phyloP scores from a whole-genome alignment of 2,329 filamentous ascomycete genomes.

The Xylaria hypoxylon region DNA sequence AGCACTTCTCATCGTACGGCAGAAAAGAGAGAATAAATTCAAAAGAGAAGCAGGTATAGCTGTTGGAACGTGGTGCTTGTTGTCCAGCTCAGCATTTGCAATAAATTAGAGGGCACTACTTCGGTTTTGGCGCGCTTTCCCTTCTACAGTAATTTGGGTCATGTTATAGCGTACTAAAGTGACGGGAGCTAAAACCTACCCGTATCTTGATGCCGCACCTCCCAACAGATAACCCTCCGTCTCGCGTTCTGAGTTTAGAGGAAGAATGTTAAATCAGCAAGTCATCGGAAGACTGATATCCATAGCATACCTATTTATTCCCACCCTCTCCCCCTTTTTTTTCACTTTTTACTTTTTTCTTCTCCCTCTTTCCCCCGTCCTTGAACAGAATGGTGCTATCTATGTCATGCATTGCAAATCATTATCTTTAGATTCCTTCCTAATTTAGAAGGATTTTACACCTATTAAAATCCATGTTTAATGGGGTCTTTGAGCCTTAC shows the following conservation, averaged over 20 bases:
- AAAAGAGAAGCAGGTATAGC: background rate
- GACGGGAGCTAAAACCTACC: too few species aligned
- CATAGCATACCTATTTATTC: too few species aligned
- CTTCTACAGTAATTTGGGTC: too few species aligned
- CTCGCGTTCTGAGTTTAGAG: too few species aligned
- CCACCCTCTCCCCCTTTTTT: background rate
- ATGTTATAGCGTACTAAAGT: too few species aligned
- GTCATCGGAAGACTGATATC: too few species aligned
- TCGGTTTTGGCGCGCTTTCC: slow-evolving; percentile 1
- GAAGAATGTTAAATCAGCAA: too few species aligned
- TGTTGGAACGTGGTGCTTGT: background rate
- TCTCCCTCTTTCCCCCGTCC: background rate
- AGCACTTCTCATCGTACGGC: slow-evolving; percentile 4
- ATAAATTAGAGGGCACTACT: slow-evolving; percentile 2
- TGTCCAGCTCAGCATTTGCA: background rate
- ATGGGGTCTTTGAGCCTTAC: slow-evolving; percentile 6
- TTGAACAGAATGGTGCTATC: slow-evolving; percentile 5
- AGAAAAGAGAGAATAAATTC: background rate
- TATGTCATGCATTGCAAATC: slow-evolving; percentile 5
- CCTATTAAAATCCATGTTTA: background rate
- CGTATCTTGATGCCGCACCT: too few species aligned
- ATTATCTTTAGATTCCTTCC: slow-evolving; percentile 29
- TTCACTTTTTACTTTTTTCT: background rate
- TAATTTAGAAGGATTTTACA: slow-evolving; percentile 19
- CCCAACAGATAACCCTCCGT: too few species aligned